These are phyloP conservation scores for Cystoderma amianthinum DNA, from an alignment of 768 basidiomycete genomes.

Conservation along the genomic window DNA sequence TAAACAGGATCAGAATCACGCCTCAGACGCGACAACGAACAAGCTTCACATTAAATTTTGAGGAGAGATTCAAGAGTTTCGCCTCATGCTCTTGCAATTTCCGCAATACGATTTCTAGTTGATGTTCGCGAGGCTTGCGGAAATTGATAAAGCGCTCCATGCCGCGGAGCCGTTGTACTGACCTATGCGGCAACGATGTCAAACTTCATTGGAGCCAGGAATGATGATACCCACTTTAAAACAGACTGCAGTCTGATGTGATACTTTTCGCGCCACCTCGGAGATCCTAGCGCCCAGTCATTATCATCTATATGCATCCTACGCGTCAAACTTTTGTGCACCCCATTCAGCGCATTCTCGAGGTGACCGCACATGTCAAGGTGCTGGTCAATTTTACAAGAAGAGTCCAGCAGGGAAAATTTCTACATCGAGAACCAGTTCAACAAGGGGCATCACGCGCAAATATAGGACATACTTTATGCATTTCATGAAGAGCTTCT, in stretches of 20 bases:
- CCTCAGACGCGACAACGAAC: background rate
- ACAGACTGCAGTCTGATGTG: conserved; percentile 23
- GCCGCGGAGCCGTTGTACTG: conserved; percentile 19
- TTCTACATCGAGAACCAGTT: background rate
- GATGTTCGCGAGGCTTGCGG: conserved; percentile 15
- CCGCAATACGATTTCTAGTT: conserved; percentile 16
- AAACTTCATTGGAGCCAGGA: background rate
- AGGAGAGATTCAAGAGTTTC: conserved; percentile 28
- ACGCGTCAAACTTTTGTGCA: conserved; percentile 15
- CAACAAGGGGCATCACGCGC: background rate
- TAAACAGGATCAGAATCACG: background rate
- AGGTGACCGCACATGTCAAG: conserved; percentile 13
- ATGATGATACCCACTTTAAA: conserved; percentile 16
- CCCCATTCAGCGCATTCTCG: conserved; percentile 15
- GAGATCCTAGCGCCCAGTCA: conserved; percentile 23
- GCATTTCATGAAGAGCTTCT: background rate
- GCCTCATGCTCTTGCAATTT: conserved; percentile 32
- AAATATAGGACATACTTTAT: background rate
- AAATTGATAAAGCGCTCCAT: conserved; percentile 17
- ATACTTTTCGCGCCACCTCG: conserved; percentile 25
- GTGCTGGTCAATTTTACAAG: background rate
- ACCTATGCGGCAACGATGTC: conserved; percentile 14
- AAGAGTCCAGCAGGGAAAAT: background rate
- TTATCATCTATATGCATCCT: conserved; percentile 20
- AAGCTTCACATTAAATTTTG: conserved; percentile 27